A percentile compares a stretch with the other conserved stretches of the same genome.
Conservation (phyloP, 805 yeast genomes). For the Myxozyma melibiosi region DNA sequence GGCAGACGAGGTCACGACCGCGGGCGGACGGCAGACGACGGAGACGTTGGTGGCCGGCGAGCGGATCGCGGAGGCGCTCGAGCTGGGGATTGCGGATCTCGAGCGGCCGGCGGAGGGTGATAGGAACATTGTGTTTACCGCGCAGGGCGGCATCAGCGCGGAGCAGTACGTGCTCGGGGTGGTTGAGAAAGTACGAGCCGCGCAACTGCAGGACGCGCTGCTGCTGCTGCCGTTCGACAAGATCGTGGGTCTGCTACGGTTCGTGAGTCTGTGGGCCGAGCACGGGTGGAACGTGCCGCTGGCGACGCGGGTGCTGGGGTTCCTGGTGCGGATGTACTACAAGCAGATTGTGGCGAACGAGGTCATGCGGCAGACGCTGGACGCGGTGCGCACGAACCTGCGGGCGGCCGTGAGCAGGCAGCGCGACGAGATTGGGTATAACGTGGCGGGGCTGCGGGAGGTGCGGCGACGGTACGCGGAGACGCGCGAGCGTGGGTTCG, state of each 20-base stretch:
- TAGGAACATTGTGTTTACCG: conserved; percentile 70
- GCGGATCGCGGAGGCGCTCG: conserved; percentile 86
- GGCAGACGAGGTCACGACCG: conserved; percentile 50
- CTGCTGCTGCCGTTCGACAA: conserved; percentile 88
- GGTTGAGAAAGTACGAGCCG: conserved; percentile 67
- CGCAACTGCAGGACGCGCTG: conserved; percentile 91
- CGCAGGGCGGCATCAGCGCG: conserved; percentile 65
- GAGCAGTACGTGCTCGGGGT: conserved; percentile 77
- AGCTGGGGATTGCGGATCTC: conserved; percentile 73
- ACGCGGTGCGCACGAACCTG: conserved; percentile 62
- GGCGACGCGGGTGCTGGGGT: conserved; percentile 74
- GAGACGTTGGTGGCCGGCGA: conserved; percentile 96
- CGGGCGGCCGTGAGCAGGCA: conserved; percentile 57
- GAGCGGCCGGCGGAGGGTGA: conserved; percentile 57
- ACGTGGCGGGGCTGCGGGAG: conserved; percentile 78
- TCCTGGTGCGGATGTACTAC: conserved; percentile 71
- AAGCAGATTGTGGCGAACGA: conserved; percentile 65
- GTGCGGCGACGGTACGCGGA: conserved; percentile 77
- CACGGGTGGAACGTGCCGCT: conserved; percentile 54
- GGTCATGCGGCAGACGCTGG: conserved; percentile 61
- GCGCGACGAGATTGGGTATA: conserved; percentile 71
- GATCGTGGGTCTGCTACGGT: conserved; percentile 67
- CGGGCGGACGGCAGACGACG: conserved; percentile 78
- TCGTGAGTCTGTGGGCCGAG: conserved; percentile 74
- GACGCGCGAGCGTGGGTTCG: conserved; percentile 70